Evolutionary conservation across 2,329 filamentous ascomycete species (phyloP).

Genomic region (Cladosporium sp.): DNA sequence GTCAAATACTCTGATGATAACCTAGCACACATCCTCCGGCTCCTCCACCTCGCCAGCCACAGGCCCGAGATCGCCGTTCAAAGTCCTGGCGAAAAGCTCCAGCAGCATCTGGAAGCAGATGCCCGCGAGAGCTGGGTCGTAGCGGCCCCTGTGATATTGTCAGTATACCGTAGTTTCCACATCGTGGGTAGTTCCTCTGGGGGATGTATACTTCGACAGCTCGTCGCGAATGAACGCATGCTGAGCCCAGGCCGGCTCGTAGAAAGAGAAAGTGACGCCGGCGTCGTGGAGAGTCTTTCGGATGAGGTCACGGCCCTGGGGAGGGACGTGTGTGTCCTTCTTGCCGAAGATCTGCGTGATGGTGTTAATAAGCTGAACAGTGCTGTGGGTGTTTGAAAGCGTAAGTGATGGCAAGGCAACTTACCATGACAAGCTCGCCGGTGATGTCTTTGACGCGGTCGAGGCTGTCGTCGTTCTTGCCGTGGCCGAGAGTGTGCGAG

Average conservation of each 20-base stretch:
- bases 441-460: conserved; percentile 65
- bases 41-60: conserved; percentile 54
- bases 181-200: no score
- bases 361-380: no score
- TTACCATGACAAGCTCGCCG: conserved; percentile 73
- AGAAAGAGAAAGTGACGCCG: conserved; percentile 74
- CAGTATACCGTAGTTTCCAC: not conserved
- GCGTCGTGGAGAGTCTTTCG: conserved; percentile 76
- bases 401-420: conserved; percentile 20
- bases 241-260: conserved; percentile 90
- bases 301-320: conserved; percentile 79
- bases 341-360: conserved; percentile 73
- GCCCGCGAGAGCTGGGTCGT: conserved; percentile 82
- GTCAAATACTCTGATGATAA: no score
- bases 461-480: conserved; percentile 64
- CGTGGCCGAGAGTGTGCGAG: conserved; percentile 69
- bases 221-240: conserved; percentile 95
- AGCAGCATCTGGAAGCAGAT: conserved; percentile 89
- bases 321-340: conserved; percentile 85
- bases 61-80: conserved; percentile 77
- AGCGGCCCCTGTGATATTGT: conserved; percentile 70
- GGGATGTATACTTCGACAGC: conserved; percentile 49
- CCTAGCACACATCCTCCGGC: conserved; percentile 41
- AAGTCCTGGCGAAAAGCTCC: conserved; percentile 75
- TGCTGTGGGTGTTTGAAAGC: not conserved